Base-by-base conservation (phyloP, 805 yeast genomes). In the Candida tallmaniae region DNA sequence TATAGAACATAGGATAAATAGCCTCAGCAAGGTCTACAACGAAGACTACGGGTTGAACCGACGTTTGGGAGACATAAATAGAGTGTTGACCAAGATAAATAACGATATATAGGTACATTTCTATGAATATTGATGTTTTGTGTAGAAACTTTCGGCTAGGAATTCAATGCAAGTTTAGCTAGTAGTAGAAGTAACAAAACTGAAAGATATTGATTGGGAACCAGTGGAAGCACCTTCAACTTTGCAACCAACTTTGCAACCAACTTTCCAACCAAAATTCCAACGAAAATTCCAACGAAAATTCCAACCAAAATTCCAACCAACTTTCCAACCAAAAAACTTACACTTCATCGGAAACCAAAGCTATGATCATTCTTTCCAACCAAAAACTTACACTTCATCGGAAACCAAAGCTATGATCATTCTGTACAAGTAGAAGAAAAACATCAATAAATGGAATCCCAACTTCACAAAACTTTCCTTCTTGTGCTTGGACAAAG, bases 391-490 rank as follows among this genome's bases (percentile, higher is more conserved):
- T 12, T 41, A 41, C 8, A 21, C 22, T 15, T 52, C 84, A 47
- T 82, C 88, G 28, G 80, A 78, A 54, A 90, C 86, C 56, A 89
- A 74, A 29, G 95, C 88, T 74, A 89, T 80, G 63, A 89, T 88
- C 96, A 89, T 88, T 69, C 94, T 79, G 74, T 89, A 90, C 54
- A 90, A 76, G 73, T 88, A 90, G 73, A 76, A 88, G 82, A 93
- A 90, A 76, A 93, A 93, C 83, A 90, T 70, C 54, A 86, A 62
- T 51, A 90, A 73, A 59, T 87, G 90, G 76, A 86, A 88, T 8
- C 93, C 96, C 50, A 93, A 75, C 62, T 90, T 90, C 59, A 85
- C 64, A 57, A 89, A 88, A 41, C 87, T 75, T 65, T 89, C 97
- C 60, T 83, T 83, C 76, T 93, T 90, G 69, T 89, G 95, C 56